A percentile compares a stretch with the other conserved stretches of the same genome.
Conservation (phyloP, 202 grass and related monocot genomes). For the Zoysia matrella region DNA sequence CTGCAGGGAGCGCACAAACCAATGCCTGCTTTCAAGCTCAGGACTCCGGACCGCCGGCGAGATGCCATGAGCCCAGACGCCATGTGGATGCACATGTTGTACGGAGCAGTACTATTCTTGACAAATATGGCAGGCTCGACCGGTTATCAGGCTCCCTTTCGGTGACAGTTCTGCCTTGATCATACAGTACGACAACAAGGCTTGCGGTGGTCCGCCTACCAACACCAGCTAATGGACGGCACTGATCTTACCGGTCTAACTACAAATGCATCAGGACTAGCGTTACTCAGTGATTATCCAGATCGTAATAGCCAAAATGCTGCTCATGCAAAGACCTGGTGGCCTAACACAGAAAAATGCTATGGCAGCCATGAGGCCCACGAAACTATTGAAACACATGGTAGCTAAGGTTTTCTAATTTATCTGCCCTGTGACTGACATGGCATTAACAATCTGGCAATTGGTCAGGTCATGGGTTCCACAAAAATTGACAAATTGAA, state of each 20-base stretch:
- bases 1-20: slow-evolving; percentile 20
- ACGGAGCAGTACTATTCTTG: slow-evolving; percentile 18
- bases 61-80: slow-evolving; percentile 32
- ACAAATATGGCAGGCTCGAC: background rate
- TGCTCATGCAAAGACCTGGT: slow-evolving; percentile 26
- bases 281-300: slow-evolving; percentile 24
- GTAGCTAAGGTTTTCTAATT: slow-evolving; percentile 20
- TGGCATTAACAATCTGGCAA: slow-evolving; percentile 26
- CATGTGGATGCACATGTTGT: slow-evolving; percentile 49
- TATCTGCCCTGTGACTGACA: slow-evolving; percentile 12
- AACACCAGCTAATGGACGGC: slow-evolving; percentile 16
- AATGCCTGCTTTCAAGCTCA: slow-evolving; percentile 1
- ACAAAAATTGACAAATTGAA: slow-evolving; percentile 22
- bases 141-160: background rate
- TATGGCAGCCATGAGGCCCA: slow-evolving; percentile 31
- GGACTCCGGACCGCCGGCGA: slow-evolving; percentile 18
- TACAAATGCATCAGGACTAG: background rate
- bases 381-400: slow-evolving; percentile 61
- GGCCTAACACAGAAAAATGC: slow-evolving; percentile 27
- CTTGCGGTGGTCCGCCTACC: background rate
- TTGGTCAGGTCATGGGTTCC: slow-evolving; percentile 30
- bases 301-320: slow-evolving; percentile 35
- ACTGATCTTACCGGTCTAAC: background rate
- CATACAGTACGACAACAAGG: background rate
- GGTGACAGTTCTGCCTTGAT: background rate